Conservation (phyloP, 2,329 filamentous ascomycete species). For the Cadophora luteo-olivacea region DNA sequence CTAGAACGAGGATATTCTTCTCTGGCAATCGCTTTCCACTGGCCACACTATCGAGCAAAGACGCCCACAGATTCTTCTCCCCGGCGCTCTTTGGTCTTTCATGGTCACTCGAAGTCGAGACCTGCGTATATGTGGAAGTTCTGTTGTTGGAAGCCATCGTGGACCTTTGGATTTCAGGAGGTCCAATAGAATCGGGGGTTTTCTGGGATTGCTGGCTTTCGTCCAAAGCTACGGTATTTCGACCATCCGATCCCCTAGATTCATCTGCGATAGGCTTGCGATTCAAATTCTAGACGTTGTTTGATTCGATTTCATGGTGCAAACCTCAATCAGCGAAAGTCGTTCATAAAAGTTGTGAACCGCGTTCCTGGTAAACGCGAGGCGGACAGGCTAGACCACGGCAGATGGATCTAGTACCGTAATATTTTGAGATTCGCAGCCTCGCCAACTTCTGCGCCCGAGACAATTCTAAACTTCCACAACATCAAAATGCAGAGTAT, state of each 20-base stretch:
- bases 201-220: constrained; percentile 15
- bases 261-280: constrained; percentile 15
- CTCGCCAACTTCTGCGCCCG: constrained; percentile 17
- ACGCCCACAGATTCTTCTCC: constrained; percentile 88
- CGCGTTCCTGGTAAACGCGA: constrained; percentile 23
- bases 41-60: constrained; percentile 88
- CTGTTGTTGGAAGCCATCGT: constrained; percentile 43
- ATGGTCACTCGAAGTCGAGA: constrained; percentile 57
- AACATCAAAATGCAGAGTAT: constrained; percentile 83
- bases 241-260: background rate
- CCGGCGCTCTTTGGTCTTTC: constrained; percentile 69
- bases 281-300: background rate
- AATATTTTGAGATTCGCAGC: constrained; percentile 22
- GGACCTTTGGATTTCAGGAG: constrained; percentile 34
- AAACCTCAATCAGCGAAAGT: background rate
- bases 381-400: constrained; percentile 22
- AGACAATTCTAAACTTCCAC: constrained; percentile 14
- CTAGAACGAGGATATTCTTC: constrained; percentile 88
- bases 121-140: constrained; percentile 56
- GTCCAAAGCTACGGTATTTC: constrained; percentile 21
- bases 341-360: constrained; percentile 34
- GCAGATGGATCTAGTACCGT: background rate
- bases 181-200: constrained; percentile 17
- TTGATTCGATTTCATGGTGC: constrained; percentile 11
- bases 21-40: constrained; percentile 89